Percentiles rank a stretch among this genome's conserved stretches.
Conservation (phyloP, 208 protist genomes). For the Leishmania turanica region DNA sequence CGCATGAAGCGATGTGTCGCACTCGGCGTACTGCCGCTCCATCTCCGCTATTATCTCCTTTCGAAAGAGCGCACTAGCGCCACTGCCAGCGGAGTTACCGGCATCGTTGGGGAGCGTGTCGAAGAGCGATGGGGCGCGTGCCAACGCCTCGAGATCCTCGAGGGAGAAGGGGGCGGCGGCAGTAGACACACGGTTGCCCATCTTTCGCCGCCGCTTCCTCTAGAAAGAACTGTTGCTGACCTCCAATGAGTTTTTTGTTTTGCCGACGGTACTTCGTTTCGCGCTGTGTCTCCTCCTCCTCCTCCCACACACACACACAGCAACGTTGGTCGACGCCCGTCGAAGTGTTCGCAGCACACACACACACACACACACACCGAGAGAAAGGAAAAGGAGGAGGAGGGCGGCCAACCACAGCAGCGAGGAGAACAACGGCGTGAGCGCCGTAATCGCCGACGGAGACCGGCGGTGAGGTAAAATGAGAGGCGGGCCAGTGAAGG, state of each 20-base stretch:
- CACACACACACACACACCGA: too few relatives aligned
- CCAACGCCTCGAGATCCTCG: conserved; percentile 39
- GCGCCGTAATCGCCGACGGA: not conserved
- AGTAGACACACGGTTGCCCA: conserved; percentile 73
- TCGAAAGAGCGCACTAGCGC: not conserved
- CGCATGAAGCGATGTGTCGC: conserved; percentile 30
- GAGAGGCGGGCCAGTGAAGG: not conserved
- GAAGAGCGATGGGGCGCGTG: conserved; percentile 8
- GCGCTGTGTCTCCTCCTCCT: too few relatives aligned
- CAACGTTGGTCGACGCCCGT: not conserved
- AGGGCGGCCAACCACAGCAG: not conserved
- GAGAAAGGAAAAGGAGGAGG: not conserved
- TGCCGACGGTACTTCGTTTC: not conserved
- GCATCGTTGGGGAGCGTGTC: conserved; percentile 12
- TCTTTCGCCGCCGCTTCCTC: conserved; percentile 12
- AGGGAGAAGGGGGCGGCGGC: conserved; percentile 47
- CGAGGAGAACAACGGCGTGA: not conserved
- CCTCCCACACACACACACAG: not conserved
- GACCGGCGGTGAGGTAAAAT: not conserved
- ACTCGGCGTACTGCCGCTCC: conserved; percentile 25
- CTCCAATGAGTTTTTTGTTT: not conserved
- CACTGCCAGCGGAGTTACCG: not conserved
- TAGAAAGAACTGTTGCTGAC: not conserved
- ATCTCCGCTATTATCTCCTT: conserved; percentile 24
- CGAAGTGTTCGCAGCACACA: not conserved